Base-by-base conservation (phyloP, 163 green algal species). In the Scenedesmus sp. region DNA sequence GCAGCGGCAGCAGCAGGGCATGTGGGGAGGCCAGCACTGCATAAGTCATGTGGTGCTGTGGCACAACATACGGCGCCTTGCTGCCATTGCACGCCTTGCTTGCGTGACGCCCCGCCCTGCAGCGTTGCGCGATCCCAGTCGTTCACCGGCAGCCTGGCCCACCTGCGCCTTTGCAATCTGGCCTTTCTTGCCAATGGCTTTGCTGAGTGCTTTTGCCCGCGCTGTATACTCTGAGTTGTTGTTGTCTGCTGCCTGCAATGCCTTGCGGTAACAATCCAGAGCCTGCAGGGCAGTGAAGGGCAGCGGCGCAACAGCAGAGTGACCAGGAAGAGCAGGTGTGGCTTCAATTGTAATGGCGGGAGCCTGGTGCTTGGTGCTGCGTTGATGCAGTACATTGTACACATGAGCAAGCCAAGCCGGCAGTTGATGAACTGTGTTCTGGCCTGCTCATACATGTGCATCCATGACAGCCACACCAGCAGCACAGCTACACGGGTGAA, bases 121-220 rank as follows among this genome's bases (percentile, higher is more conserved):
- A 72, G 24, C 24, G 22, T 10, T 72, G 22, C 59, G 10, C 59
- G 10, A 35, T 22, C 33, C 22, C 20, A 6, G 59, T 9, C 10
- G 59, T 72, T 20, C 59, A 72, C 9, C 13, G 22, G 59, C 59
- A 35, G 22, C 24, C 13, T 24, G 2, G 65, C 30, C 6, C 40
- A 72, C 44, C 81, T 86, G 81, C 24, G 30, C 42, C 2, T 85
- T 90, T 7, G 37, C 85, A 20, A 85, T 26, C 85, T 90, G 59
- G 46, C 6, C 42, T 5, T 13, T 26, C 49, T 42, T 84, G 70
- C 61, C 61, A 4, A 85, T 44, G 35, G 70, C 61, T 40, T 79
- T 90, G n/a, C 68, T 90, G 68, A 89, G 84, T n/a, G 61, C 61
- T 43, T 89, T 89, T 1, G 70, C 84, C 61, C 76, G 65, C 16